Evolutionary conservation across 2,329 filamentous ascomycete genomes (phyloP), one percentile per base, ranked within the genome.

Genomic region (Pezicula radicicola): DNA sequence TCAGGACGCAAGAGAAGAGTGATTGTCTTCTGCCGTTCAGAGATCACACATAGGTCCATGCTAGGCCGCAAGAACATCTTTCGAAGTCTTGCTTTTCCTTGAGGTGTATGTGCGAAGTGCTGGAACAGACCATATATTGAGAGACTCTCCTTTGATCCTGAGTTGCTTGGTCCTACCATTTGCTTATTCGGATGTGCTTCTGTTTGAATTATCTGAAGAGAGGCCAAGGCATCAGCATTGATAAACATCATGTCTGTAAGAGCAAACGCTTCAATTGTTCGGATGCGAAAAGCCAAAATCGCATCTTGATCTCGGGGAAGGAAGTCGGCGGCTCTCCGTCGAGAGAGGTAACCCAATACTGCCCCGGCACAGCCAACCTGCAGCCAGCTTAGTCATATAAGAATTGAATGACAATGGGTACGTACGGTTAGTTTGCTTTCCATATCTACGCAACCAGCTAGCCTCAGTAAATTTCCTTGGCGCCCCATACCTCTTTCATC

Each of bases 41-140:
- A 73, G 57, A 99, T 94, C 5, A 85, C 62, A 1, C 75, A 68
- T 1, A 89, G 65, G 54, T 94, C 80, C 25, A 85, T 74, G 28
- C 84, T 89, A 19, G 94, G 94, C 0, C 88, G 84, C 7, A 97
- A 72, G 59, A 99, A 94, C 48, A 88, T 80, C 60, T 89, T 86
- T n/a, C 89, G 85, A 5, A 99, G 76, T 41, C 80, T 78, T 25
- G 73, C 65, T 60, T 84, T 90, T 0, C 94, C 94, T 66, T 97
- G 91, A 1, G 88, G 79, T 3, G 91, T 97, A 50, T 80, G 80
- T 25, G 88, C 84, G 28, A 94, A 73, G 50, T 83, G 77, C 52
- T 87, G 83, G 55, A 97, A 95, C 0, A 97, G 73, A 0, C 89
- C 92, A 66, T 88, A 96, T 0, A 96, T 72, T 0, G 90, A 97